Conservation (phyloP, 805 yeast genomes). For the Wickerhamomyces subpelliculosus region DNA sequence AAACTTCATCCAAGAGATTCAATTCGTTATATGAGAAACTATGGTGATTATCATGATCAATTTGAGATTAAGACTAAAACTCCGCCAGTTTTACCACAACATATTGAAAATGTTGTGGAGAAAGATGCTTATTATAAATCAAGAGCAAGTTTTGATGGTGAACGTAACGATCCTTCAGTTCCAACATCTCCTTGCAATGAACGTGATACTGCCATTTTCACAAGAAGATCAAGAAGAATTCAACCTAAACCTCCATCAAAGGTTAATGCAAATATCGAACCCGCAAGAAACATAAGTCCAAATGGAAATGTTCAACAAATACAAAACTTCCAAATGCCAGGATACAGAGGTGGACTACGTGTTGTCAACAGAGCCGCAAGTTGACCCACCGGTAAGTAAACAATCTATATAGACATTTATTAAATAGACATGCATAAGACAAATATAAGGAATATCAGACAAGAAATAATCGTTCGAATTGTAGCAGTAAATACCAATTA, state of each 20-base stretch:
- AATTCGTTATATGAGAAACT: constrained; percentile 1
- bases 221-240: constrained; percentile 1
- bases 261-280: not conserved
- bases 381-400: no score
- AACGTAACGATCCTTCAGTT: not conserved
- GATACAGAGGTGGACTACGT: not conserved
- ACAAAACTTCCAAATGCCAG: not conserved
- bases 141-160: not conserved
- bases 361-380: not conserved
- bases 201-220: not conserved
- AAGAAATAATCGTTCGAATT: not conserved
- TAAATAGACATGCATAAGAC: not conserved
- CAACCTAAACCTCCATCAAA: not conserved
- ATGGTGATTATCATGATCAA: not conserved
- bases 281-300: not conserved
- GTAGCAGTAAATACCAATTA: not conserved
- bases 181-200: not conserved
- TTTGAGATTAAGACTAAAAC: not conserved
- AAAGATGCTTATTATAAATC: not conserved
- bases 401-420: not conserved
- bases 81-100: not conserved
- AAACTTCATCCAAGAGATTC: constrained; percentile 2
- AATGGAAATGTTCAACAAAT: no score
- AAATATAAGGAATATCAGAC: no score
- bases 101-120: not conserved